Percentiles rank a stretch among this genome's conserved stretches.
These are phyloP conservation scores for Kregervanrija pseudodelftensis DNA, from an alignment of 805 yeast species.

Conservation along the genomic window DNA sequence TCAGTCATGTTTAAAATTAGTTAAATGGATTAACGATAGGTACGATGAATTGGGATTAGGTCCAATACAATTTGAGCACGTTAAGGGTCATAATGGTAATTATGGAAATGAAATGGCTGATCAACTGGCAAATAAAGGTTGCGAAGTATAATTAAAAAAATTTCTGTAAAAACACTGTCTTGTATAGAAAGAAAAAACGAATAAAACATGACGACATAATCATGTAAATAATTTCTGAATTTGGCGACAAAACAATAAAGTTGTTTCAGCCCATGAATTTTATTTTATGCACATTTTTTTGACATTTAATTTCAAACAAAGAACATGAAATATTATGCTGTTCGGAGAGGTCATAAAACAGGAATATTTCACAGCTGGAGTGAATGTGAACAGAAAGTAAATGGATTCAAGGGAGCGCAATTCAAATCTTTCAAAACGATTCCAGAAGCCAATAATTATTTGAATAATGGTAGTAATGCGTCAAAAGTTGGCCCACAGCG, in stretches of 20 bases:
- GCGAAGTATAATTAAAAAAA: constrained; percentile 24
- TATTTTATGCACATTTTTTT: too few species aligned
- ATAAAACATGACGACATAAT: too few species aligned
- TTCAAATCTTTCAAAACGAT: constrained; percentile 47
- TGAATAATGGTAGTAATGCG: constrained; percentile 7
- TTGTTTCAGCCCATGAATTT: too few species aligned
- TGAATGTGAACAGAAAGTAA: constrained; percentile 43
- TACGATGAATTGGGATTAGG: constrained; percentile 31
- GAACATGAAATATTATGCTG: constrained; percentile 39
- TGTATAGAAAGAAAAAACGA: too few species aligned
- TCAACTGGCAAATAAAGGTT: constrained; percentile 57
- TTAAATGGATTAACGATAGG: constrained; percentile 30
- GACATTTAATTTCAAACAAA: not conserved
- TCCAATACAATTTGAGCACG: constrained; percentile 46
- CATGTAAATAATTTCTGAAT: too few species aligned
- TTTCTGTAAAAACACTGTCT: too few species aligned
- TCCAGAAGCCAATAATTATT: constrained; percentile 43
- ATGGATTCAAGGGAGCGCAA: constrained; percentile 49
- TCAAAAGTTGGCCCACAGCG: not conserved
- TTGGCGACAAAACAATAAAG: too few species aligned
- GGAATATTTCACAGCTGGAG: constrained; percentile 63
- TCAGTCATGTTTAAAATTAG: constrained; percentile 20
- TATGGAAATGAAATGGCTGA: constrained; percentile 78
- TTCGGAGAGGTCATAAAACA: constrained; percentile 39
- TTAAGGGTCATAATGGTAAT: constrained; percentile 63